Conservation (phyloP, 2,329 filamentous ascomycete genomes). For the Rasamsonia emersonii region DNA sequence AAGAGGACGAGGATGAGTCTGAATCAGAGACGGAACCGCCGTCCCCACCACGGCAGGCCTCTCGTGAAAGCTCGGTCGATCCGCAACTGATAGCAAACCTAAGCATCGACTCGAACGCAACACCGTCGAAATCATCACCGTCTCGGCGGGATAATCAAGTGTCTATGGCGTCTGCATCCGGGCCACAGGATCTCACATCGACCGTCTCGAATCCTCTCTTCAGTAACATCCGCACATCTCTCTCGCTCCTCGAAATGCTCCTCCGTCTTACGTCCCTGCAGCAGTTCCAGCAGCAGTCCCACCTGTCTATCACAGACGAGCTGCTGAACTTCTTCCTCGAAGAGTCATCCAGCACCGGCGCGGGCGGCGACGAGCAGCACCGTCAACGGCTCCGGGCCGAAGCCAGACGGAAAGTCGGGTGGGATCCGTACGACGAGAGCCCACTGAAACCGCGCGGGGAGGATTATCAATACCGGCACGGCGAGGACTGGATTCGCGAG, state of each 20-base stretch:
- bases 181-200: constrained; percentile 12
- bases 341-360: constrained; percentile 58
- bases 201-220: constrained; percentile 41
- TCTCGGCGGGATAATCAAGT: constrained; percentile 8
- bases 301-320: constrained; percentile 84
- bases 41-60: constrained; percentile 10
- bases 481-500: constrained; percentile 12
- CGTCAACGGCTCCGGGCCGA: constrained; percentile 53
- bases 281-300: constrained; percentile 82
- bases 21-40: constrained; percentile 29
- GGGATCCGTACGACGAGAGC: constrained; percentile 64
- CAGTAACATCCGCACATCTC: constrained; percentile 52
- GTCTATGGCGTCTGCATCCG: constrained; percentile 16
- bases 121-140: constrained; percentile 5
- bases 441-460: constrained; percentile 58
- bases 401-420: constrained; percentile 55
- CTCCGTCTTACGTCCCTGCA: constrained; percentile 79
- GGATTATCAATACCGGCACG: constrained; percentile 49
- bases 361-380: constrained; percentile 53
- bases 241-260: constrained; percentile 81
- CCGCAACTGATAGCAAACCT: constrained; percentile 42
- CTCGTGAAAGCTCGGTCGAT: constrained; percentile 27
- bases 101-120: constrained; percentile 24
- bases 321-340: constrained; percentile 80
- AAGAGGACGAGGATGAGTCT: constrained; percentile 49